Evolutionary conservation across 164 flowering plant genomes (phyloP), one percentile per base, ranked within the genome.

Genomic region (Kalanchoe fedtschenkoi): DNA sequence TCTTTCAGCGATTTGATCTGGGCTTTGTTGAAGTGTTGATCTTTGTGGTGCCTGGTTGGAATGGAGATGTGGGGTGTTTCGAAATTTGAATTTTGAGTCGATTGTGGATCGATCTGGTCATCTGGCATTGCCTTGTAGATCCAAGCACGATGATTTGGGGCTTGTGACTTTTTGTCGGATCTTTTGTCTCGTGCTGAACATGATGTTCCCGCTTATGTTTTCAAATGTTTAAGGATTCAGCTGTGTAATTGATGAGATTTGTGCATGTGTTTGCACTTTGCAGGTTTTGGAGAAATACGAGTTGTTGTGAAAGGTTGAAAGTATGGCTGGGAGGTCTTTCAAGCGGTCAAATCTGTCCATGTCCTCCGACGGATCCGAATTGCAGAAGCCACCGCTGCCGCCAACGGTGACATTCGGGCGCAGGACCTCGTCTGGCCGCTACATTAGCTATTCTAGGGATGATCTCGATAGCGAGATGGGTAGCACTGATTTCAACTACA

Each of bases 401-500:
- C 87, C 81, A 0, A 64, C 71, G 2, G 81, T 85, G 58, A 74
- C 81, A 7, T 85, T 80, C 72, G 84, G 71, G 34, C 71, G 81
- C 2, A 71, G 86, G 66, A 85, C 83, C 32, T 81, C 86, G 2
- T 81, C 86, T 0, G 88, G 85, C 14, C 79, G 88, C 2, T 80
- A 80, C 55, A 57, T 78, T 24, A 80, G 69, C 72, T 77, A 72
- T 67, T 83, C 88, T 0, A 71, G 91, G 68, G 91, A 83, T 63
- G 88, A 81, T 68, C 88, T 83, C 60, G 91, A 85, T 34, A 85
- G 88, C 64, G 85, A 81, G 41, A 64, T 78, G 24, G 78, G 82
- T 2, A 80, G 79, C 38, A 11, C 37, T 34, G 86, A 81, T 17
- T 80, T 62, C 62, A 77, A 80, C 75, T 82, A 85, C 53, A 77